A percentile compares a stretch with the other conserved stretches of the same genome.
Conservation (phyloP, 1,284 basidiomycete genomes). For the Fomitopsis schrenkii region DNA sequence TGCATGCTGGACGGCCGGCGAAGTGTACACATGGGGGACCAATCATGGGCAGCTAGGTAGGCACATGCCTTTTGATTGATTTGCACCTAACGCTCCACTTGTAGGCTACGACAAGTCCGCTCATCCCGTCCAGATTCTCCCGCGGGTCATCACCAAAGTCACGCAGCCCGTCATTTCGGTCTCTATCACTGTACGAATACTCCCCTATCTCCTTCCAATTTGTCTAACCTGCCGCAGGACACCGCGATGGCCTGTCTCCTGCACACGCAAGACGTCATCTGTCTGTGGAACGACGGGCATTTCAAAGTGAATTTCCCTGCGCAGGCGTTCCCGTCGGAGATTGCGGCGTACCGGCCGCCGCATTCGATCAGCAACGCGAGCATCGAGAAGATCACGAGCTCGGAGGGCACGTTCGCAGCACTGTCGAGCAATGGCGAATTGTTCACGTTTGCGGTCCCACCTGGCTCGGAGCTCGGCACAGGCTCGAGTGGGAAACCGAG, state of each 20-base stretch:
- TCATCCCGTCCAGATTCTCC: conserved; percentile 76
- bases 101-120: conserved; percentile 72
- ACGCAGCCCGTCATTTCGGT: conserved; percentile 66
- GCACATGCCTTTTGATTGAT: background rate
- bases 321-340: conserved; percentile 68
- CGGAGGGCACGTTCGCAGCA: conserved; percentile 83
- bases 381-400: conserved; percentile 80
- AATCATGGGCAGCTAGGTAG: conserved; percentile 90
- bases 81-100: background rate
- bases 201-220: background rate
- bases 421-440: conserved; percentile 88
- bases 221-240: conserved; percentile 48
- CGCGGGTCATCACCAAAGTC: conserved; percentile 82
- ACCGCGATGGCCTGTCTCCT: conserved; percentile 80
- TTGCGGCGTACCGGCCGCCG: conserved; percentile 77
- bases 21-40: conserved; percentile 95
- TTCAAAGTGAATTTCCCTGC: conserved; percentile 76
- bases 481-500: conserved; percentile 21
- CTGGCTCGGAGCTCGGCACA: conserved; percentile 20
- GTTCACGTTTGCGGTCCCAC: conserved; percentile 73
- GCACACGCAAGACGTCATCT: conserved; percentile 74
- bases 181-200: conserved; percentile 57
- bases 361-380: conserved; percentile 65
- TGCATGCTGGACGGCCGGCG: conserved; percentile 84
- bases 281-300: conserved; percentile 75